Evolutionary conservation across 2,329 filamentous ascomycete species (phyloP), one percentile per base, ranked within the genome.

Genomic region (Colletotrichum phormii): DNA sequence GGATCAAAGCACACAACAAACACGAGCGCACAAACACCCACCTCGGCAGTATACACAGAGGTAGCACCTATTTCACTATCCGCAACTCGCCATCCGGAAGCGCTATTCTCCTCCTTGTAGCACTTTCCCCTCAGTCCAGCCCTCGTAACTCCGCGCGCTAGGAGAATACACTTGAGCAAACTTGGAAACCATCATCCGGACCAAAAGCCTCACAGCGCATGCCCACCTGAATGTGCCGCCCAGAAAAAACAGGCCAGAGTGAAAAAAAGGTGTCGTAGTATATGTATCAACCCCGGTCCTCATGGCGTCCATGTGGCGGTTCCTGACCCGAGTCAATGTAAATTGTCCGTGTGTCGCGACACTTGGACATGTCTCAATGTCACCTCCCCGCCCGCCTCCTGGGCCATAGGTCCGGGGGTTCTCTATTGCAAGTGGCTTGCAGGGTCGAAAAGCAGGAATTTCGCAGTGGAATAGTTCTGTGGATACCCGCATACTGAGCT

Each of bases 91-190:
- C 42, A 49, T 22, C 6, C 5, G 18, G 37, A 15, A 42, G 11
- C 11, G 11, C 31, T 57, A 11, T 22, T 6, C 51, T 53, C 49
- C 24, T 64, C 22, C 24, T 22, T n/a, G n/a, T 35, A 15, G 37
- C 29, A 15, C 54, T 46, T 57, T 31, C 46, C 55, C 26, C 67
- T 64, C 55, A 42, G 37, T 54, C 55, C 12, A 26, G 3, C 37
- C 57, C 63, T 46, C 57, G 33, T 57, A 64, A 58, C 18, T 57
- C 46, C 29, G 26, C 54, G 59, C 64, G 71, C 71, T 65, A 62
- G 64, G 42, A 42, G 33, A 26, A 8, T 15, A 60, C 54, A 26
- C 59, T 31, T 46, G 61, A 72, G 69, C 64, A 49, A 69, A 51
- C 58, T 63, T n/a, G 42, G 42, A 49, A 49, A 49, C 42, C 9